Percentiles rank a stretch among this genome's conserved stretches.
Evolutionary conservation across 441 rosid species (phyloP).

Genomic region (Viola pubescens): DNA sequence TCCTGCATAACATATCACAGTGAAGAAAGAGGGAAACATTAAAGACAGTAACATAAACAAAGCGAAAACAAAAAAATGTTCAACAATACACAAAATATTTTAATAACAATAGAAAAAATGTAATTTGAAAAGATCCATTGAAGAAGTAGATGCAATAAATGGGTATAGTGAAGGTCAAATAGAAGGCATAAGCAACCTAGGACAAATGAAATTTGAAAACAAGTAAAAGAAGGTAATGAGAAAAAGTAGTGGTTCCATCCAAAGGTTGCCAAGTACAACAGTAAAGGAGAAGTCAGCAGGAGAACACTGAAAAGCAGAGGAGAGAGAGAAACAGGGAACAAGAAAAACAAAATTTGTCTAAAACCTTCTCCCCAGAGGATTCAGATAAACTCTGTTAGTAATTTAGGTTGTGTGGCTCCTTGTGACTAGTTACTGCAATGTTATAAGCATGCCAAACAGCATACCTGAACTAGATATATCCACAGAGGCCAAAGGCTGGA

Average conservation of each 20-base stretch:
- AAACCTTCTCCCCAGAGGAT: not conserved
- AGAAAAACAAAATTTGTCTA: not conserved
- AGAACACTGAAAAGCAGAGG: not conserved
- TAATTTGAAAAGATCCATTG: not conserved
- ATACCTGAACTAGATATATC: slow-evolving; percentile 19
- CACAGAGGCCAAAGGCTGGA: slow-evolving; percentile 13
- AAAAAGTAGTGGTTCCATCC: not conserved
- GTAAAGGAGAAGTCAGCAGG: not conserved
- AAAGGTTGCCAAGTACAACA: not conserved
- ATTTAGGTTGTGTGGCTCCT: too few species aligned
- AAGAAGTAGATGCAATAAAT: not conserved
- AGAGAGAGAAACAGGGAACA: not conserved
- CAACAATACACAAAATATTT: too few species aligned
- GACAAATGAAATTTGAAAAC: not conserved
- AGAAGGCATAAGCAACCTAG: not conserved
- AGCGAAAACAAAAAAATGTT: too few species aligned
- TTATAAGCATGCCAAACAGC: not conserved
- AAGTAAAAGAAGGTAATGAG: not conserved
- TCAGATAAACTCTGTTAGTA: not conserved
- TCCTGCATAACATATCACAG: not conserved
- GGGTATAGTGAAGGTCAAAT: not conserved
- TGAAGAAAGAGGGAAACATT: not conserved
- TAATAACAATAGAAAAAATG: not conserved
- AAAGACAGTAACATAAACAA: not conserved
- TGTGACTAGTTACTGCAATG: too few species aligned